phyloP scores from a whole-genome alignment of 1,139 yeast genomes.

The Pneumocystis oryctolagi region DNA sequence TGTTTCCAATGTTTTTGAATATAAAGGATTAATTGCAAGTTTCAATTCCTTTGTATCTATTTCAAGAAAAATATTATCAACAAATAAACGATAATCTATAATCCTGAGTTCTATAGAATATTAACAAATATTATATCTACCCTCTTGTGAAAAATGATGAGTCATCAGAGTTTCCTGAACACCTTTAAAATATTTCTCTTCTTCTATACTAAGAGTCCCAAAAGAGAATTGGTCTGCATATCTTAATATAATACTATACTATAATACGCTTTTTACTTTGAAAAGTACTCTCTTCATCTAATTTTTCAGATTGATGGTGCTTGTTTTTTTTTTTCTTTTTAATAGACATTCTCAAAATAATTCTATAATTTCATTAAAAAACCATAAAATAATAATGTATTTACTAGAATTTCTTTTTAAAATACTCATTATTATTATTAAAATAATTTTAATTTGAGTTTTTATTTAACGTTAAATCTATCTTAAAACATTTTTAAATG shows the following conservation, averaged over 20 bases:
- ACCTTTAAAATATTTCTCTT: slow-evolving; percentile 11
- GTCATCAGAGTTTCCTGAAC: slow-evolving; percentile 11
- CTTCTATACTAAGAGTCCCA: slow-evolving; percentile 10
- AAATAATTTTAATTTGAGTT: no score
- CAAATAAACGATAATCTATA: slow-evolving; percentile 8
- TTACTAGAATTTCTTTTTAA: no score
- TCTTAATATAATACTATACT: background rate
- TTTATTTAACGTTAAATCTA: no score
- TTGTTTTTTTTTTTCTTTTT: background rate
- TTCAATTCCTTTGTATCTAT: slow-evolving; percentile 80
- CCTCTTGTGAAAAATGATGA: slow-evolving; percentile 4
- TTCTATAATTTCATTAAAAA: background rate
- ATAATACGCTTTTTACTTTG: background rate
- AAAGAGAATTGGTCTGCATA: slow-evolving; percentile 1
- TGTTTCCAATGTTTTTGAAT: slow-evolving; percentile 84
- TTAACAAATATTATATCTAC: background rate
- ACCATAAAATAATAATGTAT: no score
- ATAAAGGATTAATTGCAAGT: slow-evolving; percentile 82
- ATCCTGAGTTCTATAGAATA: background rate
- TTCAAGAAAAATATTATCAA: slow-evolving; percentile 29
- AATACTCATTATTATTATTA: no score
- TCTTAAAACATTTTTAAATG: no score
- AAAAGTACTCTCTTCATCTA: background rate
- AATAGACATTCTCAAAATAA: background rate
- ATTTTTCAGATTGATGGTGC: background rate